Base-by-base conservation (phyloP, 768 basidiomycete genomes). In the Trametes coccinea region DNA sequence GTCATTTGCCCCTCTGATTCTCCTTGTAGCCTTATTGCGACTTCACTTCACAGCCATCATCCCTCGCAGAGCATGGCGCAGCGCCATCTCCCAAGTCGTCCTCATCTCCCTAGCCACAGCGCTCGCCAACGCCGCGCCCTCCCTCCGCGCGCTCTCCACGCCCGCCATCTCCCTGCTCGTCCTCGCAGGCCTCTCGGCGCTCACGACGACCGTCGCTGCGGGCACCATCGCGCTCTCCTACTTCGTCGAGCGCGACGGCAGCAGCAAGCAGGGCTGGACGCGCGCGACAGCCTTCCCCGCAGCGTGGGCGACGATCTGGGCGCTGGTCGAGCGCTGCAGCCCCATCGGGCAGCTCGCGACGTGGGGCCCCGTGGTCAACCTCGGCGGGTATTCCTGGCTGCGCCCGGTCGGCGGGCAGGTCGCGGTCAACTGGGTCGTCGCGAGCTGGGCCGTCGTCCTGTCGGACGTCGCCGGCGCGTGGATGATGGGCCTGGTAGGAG, bases 371-470 rank as follows among this genome's bases (percentile, higher is more conserved):
- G 76, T 83, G 13, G 71, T 78, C 6, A 80, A 81, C 4, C 70
- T 79, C 37, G 78, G 79, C 7, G 74, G 80, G 0, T 93, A 93
- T 68, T 68, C 68, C 2, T 94, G 91, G 90, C 71, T 86, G n/a
- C 66, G 82, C 2, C 82, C 81, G 0, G 70, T 79, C 46, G 63
- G 82, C 27, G 92, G 92, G 4, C 79, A 86, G 34, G 72, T 78
- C 34, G 84, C 82, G 7, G 79, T 84, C 60, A 89, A 93, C 70
- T 93, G 90, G 88, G 71, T 88, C 30, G 79, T 82, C 6, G 91
- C 82, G n/a, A 85, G 84, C 7, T 93, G 88, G 87, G 89, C 89
- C 4, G 83, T 85, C 9, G 79, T 92, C 9, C 66, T 83, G 30
- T 82, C 88, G 7, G 81, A 87, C 64, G 66, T 75, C 2, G 68